phyloP scores from a whole-genome alignment of 2,329 filamentous ascomycete genomes.

The Epichloe baconii region DNA sequence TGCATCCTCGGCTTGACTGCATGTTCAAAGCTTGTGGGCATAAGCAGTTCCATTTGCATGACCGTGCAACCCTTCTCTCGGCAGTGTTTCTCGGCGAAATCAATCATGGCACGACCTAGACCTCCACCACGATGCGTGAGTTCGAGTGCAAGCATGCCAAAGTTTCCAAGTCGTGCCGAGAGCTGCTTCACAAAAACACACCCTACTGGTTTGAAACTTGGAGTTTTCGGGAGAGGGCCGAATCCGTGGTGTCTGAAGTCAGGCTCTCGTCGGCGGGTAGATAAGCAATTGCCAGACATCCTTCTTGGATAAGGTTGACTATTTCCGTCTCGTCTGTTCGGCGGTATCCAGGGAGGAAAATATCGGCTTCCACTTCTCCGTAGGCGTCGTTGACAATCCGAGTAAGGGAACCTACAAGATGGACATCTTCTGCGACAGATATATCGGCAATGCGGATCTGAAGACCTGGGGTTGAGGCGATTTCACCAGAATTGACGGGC shows the following conservation, averaged over 20 bases:
- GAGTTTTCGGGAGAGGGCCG: background rate
- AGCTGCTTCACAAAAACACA: slow-evolving; percentile 15
- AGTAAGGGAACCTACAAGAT: slow-evolving; percentile 8
- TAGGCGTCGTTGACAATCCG: slow-evolving; percentile 17
- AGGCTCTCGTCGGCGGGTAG: background rate
- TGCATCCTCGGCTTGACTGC: slow-evolving; percentile 14
- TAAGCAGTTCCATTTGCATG: slow-evolving; percentile 18
- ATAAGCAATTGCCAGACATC: slow-evolving; percentile 15
- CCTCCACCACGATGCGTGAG: slow-evolving; percentile 12
- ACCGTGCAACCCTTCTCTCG: slow-evolving; percentile 13
- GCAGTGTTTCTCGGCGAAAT: slow-evolving; percentile 17
- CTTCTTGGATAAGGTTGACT: slow-evolving; percentile 9
- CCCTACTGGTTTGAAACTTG: slow-evolving; percentile 9
- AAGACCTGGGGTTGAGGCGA: background rate
- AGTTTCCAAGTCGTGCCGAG: slow-evolving; percentile 11
- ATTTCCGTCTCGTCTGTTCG: slow-evolving; percentile 14
- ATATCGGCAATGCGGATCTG: slow-evolving; percentile 11
- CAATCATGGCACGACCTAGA: slow-evolving; percentile 12
- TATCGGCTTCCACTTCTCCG: slow-evolving; percentile 12
- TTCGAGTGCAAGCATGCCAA: slow-evolving; percentile 18
- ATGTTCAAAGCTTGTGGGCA: slow-evolving; percentile 15
- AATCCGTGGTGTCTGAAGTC: background rate
- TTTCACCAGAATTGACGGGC: background rate
- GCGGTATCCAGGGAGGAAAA: slow-evolving; percentile 15
- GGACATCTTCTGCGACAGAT: slow-evolving; percentile 9